phyloP scores from a whole-genome alignment of 2,329 filamentous ascomycete species.

The Akanthomyces dipterigenus region DNA sequence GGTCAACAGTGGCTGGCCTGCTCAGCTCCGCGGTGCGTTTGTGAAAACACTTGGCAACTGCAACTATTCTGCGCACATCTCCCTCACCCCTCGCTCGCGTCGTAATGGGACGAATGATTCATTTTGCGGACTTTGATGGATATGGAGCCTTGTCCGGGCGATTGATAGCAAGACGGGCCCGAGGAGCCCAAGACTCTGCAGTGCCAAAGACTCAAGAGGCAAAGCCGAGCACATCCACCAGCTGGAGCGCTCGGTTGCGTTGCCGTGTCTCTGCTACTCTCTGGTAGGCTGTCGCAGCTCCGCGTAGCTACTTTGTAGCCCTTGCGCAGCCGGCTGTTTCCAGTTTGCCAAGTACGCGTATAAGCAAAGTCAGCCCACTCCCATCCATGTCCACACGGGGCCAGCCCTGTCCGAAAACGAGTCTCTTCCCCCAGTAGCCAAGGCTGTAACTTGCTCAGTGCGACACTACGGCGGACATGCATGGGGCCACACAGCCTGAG shows the following conservation, averaged over 20 bases:
- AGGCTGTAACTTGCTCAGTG: neutral
- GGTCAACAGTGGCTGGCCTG: neutral
- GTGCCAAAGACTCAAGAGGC: neutral
- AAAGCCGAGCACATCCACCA: neutral
- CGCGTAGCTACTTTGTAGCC: neutral
- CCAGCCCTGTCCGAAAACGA: neutral
- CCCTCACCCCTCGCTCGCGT: too few species aligned
- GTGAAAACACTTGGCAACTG: neutral
- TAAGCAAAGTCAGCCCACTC: neutral
- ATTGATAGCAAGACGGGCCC: neutral
- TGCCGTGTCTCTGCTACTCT: neutral
- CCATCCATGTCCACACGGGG: neutral
- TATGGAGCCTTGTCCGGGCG: neutral
- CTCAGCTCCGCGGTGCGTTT: too few species aligned
- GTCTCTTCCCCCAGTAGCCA: too few species aligned
- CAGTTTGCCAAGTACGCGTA: neutral
- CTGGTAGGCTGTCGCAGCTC: neutral
- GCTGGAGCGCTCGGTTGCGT: neutral
- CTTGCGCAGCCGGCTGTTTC: neutral
- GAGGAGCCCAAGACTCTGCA: neutral
- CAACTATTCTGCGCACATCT: neutral
- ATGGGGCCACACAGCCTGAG: neutral
- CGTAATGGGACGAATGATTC: neutral
- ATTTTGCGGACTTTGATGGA: neutral
- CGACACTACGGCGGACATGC: neutral